Evolutionary conservation across 2,329 filamentous ascomycete genomes (phyloP), one percentile per base, ranked within the genome.

Genomic region (Phoma herbarum): DNA sequence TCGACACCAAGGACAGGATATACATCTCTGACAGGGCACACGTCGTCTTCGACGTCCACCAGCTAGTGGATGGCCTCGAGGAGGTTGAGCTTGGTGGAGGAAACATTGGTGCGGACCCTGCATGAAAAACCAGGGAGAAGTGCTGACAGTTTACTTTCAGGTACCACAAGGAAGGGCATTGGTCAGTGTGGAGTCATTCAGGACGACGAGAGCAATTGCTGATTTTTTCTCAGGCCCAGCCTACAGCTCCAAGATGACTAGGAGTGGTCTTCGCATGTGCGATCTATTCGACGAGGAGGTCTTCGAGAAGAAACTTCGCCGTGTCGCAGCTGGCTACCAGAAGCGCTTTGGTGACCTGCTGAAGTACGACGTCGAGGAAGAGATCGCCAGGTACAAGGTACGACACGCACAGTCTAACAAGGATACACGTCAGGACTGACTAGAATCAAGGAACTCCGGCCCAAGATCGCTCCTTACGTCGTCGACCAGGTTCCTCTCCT

Each of bases 401-500:
- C 31, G 69, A 42, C 26, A 28, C 4, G n/a, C n/a, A 37, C 33
- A 3, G 8, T 16, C 33, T 10, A 18, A 16, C 33, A 2, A 2
- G n/a, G n/a, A n/a, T n/a, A n/a, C n/a, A n/a, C n/a, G 4, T 7
- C 18, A 6, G 22, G 6, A 18, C 45, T 60, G 20, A 60, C 41
- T 26, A 37, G 1, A 9, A 18, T 22, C 7, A 25, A 78, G 79
- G 79, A 81, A 33, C 87, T 87, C 73, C 83, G 86, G 26, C 75
- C 79, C 59, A 82, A 82, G 68, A 81, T 92, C 25, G 81, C 81
- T 43, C 81, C 82, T 22, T 90, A 86, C 65, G 84, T 88, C 60
- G 82, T 91, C 60, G 90, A 93, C 70, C 87, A 86, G 59, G 84
- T 90, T 26, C 81, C 85, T 37, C 85, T 90, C 52, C 85, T 92